A percentile compares a stretch with the other conserved stretches of the same genome.
phyloP scores from a whole-genome alignment of 2,329 filamentous ascomycete genomes.

The Knufia fluminis region DNA sequence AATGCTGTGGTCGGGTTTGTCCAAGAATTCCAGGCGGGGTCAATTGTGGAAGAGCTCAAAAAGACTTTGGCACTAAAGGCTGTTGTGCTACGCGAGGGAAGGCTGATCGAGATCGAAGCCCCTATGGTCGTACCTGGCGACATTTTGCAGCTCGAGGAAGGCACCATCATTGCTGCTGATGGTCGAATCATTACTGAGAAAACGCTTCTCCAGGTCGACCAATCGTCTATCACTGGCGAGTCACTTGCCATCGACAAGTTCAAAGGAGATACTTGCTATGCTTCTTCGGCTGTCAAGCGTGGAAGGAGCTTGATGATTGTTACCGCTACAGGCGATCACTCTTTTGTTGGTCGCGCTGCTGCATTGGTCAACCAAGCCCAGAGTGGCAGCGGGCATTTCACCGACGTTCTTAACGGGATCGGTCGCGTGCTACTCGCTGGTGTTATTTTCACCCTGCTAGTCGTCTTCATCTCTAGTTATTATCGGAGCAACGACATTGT shows the following conservation, averaged over 20 bases:
- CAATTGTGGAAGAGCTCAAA: conserved; percentile 83
- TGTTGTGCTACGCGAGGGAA: conserved; percentile 72
- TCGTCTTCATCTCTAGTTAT: conserved; percentile 81
- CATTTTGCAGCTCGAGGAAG: conserved; percentile 82
- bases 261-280: conserved; percentile 69
- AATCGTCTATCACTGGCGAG: conserved; percentile 85
- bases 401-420: conserved; percentile 80
- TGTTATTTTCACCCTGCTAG: conserved; percentile 68
- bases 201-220: conserved; percentile 81
- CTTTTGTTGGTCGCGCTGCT: conserved; percentile 80
- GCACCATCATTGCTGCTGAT: conserved; percentile 84
- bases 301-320: conserved; percentile 77
- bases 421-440: conserved; percentile 70
- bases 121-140: conserved; percentile 81
- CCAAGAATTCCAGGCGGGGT: conserved; percentile 82
- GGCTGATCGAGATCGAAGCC: conserved; percentile 68
- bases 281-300: conserved; percentile 83
- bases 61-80: conserved; percentile 84
- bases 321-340: conserved; percentile 78
- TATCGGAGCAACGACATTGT: conserved; percentile 79
- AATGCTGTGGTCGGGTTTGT: conserved; percentile 81
- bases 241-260: conserved; percentile 87
- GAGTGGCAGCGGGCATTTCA: conserved; percentile 73
- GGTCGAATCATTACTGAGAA: conserved; percentile 75
- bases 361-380: conserved; percentile 73